Evolutionary conservation across 2,329 filamentous ascomycete species (phyloP).

Genomic region (Zymoseptoria passerinii): DNA sequence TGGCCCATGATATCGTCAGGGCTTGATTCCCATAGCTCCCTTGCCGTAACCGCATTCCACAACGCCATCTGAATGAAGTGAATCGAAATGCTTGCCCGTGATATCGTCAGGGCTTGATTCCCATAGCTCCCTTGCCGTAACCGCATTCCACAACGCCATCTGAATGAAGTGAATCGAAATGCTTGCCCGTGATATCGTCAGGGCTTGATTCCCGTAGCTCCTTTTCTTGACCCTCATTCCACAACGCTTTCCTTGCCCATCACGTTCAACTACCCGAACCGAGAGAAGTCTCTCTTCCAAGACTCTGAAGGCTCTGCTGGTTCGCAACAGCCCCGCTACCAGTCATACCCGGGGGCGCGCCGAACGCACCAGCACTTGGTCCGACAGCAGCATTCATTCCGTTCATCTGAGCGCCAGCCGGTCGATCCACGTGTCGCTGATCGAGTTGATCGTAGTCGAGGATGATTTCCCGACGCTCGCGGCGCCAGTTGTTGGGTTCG

Average conservation of each 20-base stretch:
- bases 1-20: too few relatives aligned
- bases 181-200: background rate
- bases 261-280: background rate
- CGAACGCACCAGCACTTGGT: background rate
- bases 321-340: background rate
- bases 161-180: background rate
- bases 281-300: background rate
- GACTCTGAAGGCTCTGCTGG: background rate
- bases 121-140: too few relatives aligned
- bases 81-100: too few relatives aligned
- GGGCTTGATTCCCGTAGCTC: background rate
- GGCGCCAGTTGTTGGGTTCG: conserved; percentile 45
- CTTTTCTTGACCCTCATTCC: background rate
- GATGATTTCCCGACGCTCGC: conserved; percentile 45
- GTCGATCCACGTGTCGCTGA: conserved; percentile 29
- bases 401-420: background rate
- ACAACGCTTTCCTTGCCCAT: background rate
- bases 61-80: too few relatives aligned
- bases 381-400: background rate
- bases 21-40: too few relatives aligned
- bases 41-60: too few relatives aligned
- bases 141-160: too few relatives aligned
- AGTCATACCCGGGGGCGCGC: background rate
- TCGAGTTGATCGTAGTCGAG: conserved; percentile 46
- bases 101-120: too few relatives aligned